Evolutionary conservation across 176 grass and related monocot species (phyloP).

Genomic region (Triticum urartu): DNA sequence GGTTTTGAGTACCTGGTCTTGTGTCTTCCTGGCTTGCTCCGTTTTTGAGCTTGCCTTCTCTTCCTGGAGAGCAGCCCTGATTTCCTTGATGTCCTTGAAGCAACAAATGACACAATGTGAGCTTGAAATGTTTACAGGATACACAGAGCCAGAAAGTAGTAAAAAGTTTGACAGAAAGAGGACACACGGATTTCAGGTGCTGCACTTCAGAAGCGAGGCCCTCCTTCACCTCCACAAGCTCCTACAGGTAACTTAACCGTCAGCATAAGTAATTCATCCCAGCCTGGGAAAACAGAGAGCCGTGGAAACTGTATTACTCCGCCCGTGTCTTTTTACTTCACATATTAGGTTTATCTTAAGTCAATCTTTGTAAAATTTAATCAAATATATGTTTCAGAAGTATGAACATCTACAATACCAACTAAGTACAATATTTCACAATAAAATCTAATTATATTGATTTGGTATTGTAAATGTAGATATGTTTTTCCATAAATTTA

Average conservation of each 20-base stretch:
- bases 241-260: constrained; percentile 29
- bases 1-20: neutral
- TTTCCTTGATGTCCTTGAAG: constrained; percentile 62
- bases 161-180: neutral
- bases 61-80: constrained; percentile 40
- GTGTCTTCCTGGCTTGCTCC: neutral
- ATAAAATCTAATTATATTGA: too few relatives aligned
- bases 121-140: neutral
- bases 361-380: too few relatives aligned
- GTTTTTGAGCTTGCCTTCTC: constrained; percentile 34
- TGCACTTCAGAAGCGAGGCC: constrained; percentile 45
- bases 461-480: too few relatives aligned
- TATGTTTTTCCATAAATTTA: too few relatives aligned
- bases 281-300: neutral
- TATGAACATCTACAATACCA: too few relatives aligned
- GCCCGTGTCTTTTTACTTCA: too few relatives aligned
- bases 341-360: too few relatives aligned
- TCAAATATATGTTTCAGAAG: too few relatives aligned
- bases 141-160: neutral
- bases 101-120: neutral
- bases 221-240: constrained; percentile 50
- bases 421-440: too few relatives aligned
- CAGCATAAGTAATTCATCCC: neutral
- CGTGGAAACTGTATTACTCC: neutral
- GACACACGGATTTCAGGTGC: constrained; percentile 59